Percentiles rank a stretch among this genome's conserved stretches.
Evolutionary conservation across 78 protist species (phyloP).

Genomic region (Dictyostelium firmibasis): DNA sequence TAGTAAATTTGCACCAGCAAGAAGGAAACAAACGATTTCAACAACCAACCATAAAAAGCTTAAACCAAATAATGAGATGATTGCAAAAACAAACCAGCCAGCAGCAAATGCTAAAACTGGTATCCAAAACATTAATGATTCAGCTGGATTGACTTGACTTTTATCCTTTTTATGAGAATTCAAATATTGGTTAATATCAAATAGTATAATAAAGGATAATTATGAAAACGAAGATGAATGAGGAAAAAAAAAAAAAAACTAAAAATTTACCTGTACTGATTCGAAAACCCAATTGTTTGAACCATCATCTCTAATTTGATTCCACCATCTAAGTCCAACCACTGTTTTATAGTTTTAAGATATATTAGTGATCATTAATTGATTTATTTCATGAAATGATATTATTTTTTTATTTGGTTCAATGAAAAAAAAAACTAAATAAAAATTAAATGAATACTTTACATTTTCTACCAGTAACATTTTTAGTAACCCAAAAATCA

Average conservation of each 20-base stretch:
- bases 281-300: constrained; percentile 90
- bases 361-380: too few species aligned
- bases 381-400: too few species aligned
- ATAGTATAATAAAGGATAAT: neutral
- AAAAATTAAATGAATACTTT: neutral
- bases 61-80: constrained; percentile 10
- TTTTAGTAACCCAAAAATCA: constrained; percentile 95
- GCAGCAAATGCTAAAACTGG: constrained; percentile 11
- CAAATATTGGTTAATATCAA: neutral
- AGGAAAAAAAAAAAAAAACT: too few species aligned
- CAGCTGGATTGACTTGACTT: constrained; percentile 50
- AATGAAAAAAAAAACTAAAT: too few species aligned
- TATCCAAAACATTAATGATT: constrained; percentile 65
- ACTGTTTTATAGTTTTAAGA: too few species aligned
- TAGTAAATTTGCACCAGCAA: constrained; percentile 73
- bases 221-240: neutral
- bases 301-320: constrained; percentile 90
- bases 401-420: too few species aligned
- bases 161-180: constrained; percentile 1
- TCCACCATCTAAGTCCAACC: constrained; percentile 96
- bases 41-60: constrained; percentile 75
- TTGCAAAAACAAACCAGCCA: constrained; percentile 19
- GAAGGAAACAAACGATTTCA: constrained; percentile 74
- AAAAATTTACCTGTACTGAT: constrained; percentile 74
- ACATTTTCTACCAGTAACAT: constrained; percentile 88